Evolutionary conservation across 176 grass and related monocot species (phyloP).

Genomic region (Calamus simplicifolius): DNA sequence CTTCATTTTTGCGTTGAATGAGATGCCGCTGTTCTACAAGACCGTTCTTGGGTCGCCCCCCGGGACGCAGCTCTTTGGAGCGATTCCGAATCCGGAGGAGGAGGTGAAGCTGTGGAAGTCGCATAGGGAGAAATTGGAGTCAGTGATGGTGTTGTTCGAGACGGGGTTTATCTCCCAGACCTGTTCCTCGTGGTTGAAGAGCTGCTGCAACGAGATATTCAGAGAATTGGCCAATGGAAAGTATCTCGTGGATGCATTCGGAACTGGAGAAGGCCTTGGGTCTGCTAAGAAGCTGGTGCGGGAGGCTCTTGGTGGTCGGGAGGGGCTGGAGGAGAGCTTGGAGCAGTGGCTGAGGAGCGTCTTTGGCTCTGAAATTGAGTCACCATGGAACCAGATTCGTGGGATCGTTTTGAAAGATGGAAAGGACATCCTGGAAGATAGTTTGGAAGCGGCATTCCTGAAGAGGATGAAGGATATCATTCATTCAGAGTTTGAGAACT

Average conservation of each 20-base stretch:
- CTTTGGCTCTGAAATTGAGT: conserved; percentile 86
- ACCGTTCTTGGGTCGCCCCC: conserved; percentile 74
- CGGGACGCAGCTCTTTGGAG: conserved; percentile 77
- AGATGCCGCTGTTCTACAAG: conserved; percentile 86
- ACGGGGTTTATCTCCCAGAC: conserved; percentile 44
- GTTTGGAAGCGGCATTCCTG: conserved; percentile 78
- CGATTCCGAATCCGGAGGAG: conserved; percentile 81
- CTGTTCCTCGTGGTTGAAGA: conserved; percentile 69
- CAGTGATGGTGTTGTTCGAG: conserved; percentile 68
- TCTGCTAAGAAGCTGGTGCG: conserved; percentile 56
- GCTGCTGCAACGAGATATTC: conserved; percentile 66
- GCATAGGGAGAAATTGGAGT: conserved; percentile 80
- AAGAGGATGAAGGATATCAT: conserved; percentile 79
- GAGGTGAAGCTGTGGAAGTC: conserved; percentile 71
- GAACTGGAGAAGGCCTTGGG: conserved; percentile 54
- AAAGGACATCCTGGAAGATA: conserved; percentile 85
- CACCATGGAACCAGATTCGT: conserved; percentile 88
- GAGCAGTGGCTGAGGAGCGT: conserved; percentile 88
- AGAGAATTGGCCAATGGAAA: conserved; percentile 39
- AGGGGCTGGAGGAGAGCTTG: conserved; percentile 67
- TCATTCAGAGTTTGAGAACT: conserved; percentile 57
- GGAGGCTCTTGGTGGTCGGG: conserved; percentile 52
- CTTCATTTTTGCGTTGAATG: conserved; percentile 71
- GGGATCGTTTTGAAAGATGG: conserved; percentile 71
- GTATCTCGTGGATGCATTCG: conserved; percentile 56